phyloP scores from a whole-genome alignment of 2,329 filamentous ascomycete species.

The Penicillium sp. region DNA sequence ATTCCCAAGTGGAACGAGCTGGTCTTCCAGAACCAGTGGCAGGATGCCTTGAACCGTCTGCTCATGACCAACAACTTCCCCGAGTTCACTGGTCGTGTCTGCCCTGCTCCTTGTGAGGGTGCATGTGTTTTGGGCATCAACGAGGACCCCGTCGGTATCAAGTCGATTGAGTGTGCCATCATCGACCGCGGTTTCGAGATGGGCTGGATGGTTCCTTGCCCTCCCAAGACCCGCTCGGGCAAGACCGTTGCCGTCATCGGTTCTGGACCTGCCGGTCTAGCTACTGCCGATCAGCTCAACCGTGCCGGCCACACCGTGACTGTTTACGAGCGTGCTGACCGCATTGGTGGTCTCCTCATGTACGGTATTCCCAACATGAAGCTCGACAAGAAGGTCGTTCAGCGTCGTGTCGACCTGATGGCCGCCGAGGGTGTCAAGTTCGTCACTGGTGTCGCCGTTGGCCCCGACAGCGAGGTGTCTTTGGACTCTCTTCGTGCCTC shows the following conservation, averaged over 20 bases:
- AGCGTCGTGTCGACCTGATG: constrained; percentile 94
- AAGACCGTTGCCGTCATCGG: constrained; percentile 88
- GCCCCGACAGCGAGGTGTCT: constrained; percentile 66
- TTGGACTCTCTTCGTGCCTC: constrained; percentile 69
- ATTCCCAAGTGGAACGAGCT: constrained; percentile 96
- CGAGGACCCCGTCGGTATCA: constrained; percentile 95
- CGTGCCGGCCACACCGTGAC: constrained; percentile 84
- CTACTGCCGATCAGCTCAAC: constrained; percentile 90
- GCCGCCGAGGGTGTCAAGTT: constrained; percentile 82
- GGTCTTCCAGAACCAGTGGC: constrained; percentile 74
- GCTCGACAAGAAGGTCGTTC: constrained; percentile 95
- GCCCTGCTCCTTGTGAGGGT: constrained; percentile 93
- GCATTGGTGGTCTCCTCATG: constrained; percentile 89
- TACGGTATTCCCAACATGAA: constrained; percentile 99
- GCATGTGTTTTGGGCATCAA: constrained; percentile 96
- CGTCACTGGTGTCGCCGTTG: constrained; percentile 73
- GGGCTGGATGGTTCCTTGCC: constrained; percentile 92
- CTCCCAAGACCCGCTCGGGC: constrained; percentile 76
- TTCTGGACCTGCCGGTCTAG: constrained; percentile 87
- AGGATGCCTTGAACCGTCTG: constrained; percentile 84
- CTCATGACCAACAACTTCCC: constrained; percentile 99
- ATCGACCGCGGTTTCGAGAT: constrained; percentile 96
- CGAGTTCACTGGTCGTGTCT: constrained; percentile 95
- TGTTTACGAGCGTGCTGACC: constrained; percentile 89
- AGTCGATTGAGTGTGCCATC: constrained; percentile 96